Evolutionary conservation across 805 yeast genomes (phyloP).

Genomic region (Komagataella populi): DNA sequence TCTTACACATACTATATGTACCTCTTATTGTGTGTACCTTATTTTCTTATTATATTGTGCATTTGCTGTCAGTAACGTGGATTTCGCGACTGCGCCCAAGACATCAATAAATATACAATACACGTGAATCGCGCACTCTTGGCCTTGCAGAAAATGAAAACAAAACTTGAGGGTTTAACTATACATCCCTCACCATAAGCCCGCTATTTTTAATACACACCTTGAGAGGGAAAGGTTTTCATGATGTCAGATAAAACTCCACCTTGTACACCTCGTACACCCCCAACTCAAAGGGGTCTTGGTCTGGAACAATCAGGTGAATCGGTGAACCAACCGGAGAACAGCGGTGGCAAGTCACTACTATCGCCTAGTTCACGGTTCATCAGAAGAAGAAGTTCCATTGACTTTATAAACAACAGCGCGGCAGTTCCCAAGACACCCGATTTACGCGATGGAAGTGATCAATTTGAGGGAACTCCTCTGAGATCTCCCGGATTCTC

Average conservation of each 20-base stretch:
- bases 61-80: background rate
- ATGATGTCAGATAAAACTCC: background rate
- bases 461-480: conserved; percentile 17
- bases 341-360: background rate
- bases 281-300: background rate
- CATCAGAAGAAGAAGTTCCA: background rate
- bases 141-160: background rate
- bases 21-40: background rate
- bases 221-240: background rate
- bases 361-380: background rate
- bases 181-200: background rate
- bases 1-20: background rate
- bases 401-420: background rate
- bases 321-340: background rate
- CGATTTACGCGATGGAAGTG: conserved; percentile 12
- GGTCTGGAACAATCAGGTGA: background rate
- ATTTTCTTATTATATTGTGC: background rate
- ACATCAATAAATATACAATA: background rate
- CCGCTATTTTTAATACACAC: background rate
- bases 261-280: background rate
- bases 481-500: conserved; percentile 19
- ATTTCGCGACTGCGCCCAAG: background rate
- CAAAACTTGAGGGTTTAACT: background rate
- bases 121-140: background rate
- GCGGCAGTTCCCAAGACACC: conserved; percentile 14